Evolutionary conservation across 129 eudicot species (phyloP), one percentile per base, ranked within the genome.

Genomic region (Oenanthe sinensis): DNA sequence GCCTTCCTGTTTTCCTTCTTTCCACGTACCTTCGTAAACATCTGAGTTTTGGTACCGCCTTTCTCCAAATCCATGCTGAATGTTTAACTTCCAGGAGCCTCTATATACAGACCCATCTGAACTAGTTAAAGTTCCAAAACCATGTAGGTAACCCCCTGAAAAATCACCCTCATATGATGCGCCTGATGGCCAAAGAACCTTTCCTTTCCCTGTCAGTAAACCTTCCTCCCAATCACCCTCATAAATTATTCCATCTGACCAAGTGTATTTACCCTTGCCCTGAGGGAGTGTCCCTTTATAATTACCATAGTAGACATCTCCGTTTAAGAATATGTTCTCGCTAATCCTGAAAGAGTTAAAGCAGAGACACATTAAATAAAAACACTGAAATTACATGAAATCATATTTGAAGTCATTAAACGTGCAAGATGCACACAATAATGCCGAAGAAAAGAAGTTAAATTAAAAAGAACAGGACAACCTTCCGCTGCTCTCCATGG

Each of bases 11-110:
- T 84, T 81, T 46, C 99, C 99, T 81, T 92, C 97, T 52, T 91
- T 92, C 99, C 99, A 95, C n/a, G 97, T 84, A 20, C 99, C 97
- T 88, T 95, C 99, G 46, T 90, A 92, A 26, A 86, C 76, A 49
- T 95, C 99, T n/a, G 91, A 92, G 77, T 90, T 95, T 0, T 96
- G 92, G 70, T 87, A 90, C 37, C 65, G 77, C 81, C 90, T 97
- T 84, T 87, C 86, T 63, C 99, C 99, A 68, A 95, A 84, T 63
- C 99, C 99, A 74, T 95, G 97, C 78, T 95, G 92, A 40, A 84
- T 82, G 70, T 74, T 95, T 84, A 95, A 87, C 49, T 92, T 81
- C 99, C 99, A 95, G 73, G 97, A 86, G 11, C 99, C 99, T 77
- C 85, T 95, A 63, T 95, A 91, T 46, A 79, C 88, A 75, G 85